Conservation (phyloP, 768 basidiomycete species). For the Termitomyces eurrhizus region DNA sequence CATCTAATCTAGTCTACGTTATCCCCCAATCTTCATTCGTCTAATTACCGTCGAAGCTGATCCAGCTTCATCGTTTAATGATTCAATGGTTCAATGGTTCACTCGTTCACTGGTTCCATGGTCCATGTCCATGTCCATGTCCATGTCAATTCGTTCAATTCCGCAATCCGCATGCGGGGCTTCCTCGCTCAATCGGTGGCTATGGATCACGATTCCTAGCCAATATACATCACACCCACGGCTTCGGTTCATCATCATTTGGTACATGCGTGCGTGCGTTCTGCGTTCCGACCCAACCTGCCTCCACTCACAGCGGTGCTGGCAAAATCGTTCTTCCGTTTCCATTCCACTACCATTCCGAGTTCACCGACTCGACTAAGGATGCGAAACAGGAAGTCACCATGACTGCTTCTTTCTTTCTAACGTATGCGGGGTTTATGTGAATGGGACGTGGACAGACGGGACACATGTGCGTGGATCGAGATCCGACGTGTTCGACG, state of each 20-base stretch:
- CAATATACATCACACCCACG: not conserved
- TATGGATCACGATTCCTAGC: not conserved
- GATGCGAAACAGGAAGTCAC: conserved; percentile 54
- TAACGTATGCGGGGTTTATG: too few species aligned
- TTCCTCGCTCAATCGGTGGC: not conserved
- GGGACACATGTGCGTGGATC: too few species aligned
- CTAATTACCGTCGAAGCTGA: conserved; percentile 4
- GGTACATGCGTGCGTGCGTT: too few species aligned
- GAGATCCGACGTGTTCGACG: conserved; percentile 27
- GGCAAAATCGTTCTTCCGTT: not conserved
- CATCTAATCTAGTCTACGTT: not conserved
- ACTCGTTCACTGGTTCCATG: too few species aligned
- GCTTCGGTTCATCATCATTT: not conserved
- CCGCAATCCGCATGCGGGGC: not conserved
- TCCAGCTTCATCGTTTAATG: not conserved
- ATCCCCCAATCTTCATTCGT: too few species aligned
- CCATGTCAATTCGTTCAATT: not conserved
- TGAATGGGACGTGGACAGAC: too few species aligned
- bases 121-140: too few species aligned
- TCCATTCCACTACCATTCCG: not conserved
- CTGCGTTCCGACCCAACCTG: too few species aligned
- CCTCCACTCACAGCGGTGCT: not conserved
- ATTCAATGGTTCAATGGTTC: not conserved
- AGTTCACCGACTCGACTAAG: not conserved
- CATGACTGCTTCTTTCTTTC: conserved; percentile 47